Percentiles rank a stretch among this genome's conserved stretches.
phyloP scores from a whole-genome alignment of 805 yeast species.

The Cyberlindnera maritima region DNA sequence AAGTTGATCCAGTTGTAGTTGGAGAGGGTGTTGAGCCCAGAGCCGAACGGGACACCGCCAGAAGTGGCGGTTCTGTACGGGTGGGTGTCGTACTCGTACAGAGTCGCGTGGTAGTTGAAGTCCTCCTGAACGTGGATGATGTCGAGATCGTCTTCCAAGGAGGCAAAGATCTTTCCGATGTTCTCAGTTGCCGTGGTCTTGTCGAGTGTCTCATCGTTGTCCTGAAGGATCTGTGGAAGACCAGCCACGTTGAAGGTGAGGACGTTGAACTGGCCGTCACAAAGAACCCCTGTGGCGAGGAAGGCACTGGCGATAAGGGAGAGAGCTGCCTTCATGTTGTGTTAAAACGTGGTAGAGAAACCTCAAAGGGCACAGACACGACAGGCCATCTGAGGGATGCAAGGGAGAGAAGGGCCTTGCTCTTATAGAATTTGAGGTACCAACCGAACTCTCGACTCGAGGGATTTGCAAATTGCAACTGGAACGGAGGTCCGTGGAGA shows the following conservation, averaged over 20 bases:
- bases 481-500: too few relatives aligned
- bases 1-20: constrained; percentile 12
- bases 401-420: too few relatives aligned
- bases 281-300: neutral
- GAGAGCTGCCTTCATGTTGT: neutral
- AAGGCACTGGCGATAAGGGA: neutral
- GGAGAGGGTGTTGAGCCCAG: constrained; percentile 11
- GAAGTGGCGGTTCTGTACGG: constrained; percentile 12
- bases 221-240: constrained; percentile 8
- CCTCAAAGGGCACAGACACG: too few relatives aligned
- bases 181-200: constrained; percentile 8
- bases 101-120: constrained; percentile 12
- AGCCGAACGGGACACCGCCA: constrained; percentile 11
- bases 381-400: too few relatives aligned
- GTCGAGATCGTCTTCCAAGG: constrained; percentile 1
- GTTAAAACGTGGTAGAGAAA: too few relatives aligned
- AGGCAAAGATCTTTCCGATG: constrained; percentile 7
- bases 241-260: constrained; percentile 15
- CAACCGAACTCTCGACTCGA: too few relatives aligned
- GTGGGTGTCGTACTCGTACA: constrained; percentile 12
- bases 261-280: constrained; percentile 6
- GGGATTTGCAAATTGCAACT: too few relatives aligned
- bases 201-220: constrained; percentile 8
- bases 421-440: too few relatives aligned
- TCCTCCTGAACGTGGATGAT: constrained; percentile 13